phyloP scores from a whole-genome alignment of 1,139 yeast species.

The Geotrichum aggregatum region DNA sequence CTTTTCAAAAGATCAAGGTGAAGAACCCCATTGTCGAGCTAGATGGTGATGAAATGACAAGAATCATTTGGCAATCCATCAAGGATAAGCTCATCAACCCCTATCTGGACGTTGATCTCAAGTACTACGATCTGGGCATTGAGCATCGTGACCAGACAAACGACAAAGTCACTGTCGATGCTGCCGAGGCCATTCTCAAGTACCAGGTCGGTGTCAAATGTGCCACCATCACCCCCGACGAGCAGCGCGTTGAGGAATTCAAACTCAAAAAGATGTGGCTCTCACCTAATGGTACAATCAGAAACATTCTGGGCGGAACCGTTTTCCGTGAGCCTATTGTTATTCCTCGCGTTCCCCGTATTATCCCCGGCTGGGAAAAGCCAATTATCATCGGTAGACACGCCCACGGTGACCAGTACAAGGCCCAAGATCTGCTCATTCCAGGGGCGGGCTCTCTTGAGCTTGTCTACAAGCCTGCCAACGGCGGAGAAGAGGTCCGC shows the following conservation, averaged over 20 bases:
- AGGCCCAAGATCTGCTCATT: slow-evolving; percentile 79
- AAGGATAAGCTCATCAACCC: slow-evolving; percentile 75
- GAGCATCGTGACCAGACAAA: slow-evolving; percentile 80
- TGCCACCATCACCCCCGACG: slow-evolving; percentile 98
- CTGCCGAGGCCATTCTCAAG: slow-evolving; percentile 84
- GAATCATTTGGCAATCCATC: slow-evolving; percentile 86
- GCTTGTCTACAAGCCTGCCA: slow-evolving; percentile 67
- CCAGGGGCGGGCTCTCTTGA: slow-evolving; percentile 77
- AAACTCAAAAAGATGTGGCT: slow-evolving; percentile 92
- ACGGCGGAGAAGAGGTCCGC: slow-evolving; percentile 57
- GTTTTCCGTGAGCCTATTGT: slow-evolving; percentile 96
- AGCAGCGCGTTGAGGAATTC: slow-evolving; percentile 88
- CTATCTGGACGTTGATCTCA: slow-evolving; percentile 78
- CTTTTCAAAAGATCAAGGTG: slow-evolving; percentile 61
- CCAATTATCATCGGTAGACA: slow-evolving; percentile 96
- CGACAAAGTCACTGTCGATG: slow-evolving; percentile 82
- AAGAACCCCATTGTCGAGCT: slow-evolving; percentile 87
- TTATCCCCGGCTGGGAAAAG: slow-evolving; percentile 89
- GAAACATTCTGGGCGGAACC: slow-evolving; percentile 92
- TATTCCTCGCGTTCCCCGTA: slow-evolving; percentile 79
- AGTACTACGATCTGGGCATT: slow-evolving; percentile 86
- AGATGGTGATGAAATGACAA: slow-evolving; percentile 96
- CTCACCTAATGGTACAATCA: slow-evolving; percentile 93
- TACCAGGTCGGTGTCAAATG: slow-evolving; percentile 93
- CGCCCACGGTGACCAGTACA: slow-evolving; percentile 95